Base-by-base conservation (phyloP, 2,329 filamentous ascomycete genomes). In the Harringtonia aguacate region DNA sequence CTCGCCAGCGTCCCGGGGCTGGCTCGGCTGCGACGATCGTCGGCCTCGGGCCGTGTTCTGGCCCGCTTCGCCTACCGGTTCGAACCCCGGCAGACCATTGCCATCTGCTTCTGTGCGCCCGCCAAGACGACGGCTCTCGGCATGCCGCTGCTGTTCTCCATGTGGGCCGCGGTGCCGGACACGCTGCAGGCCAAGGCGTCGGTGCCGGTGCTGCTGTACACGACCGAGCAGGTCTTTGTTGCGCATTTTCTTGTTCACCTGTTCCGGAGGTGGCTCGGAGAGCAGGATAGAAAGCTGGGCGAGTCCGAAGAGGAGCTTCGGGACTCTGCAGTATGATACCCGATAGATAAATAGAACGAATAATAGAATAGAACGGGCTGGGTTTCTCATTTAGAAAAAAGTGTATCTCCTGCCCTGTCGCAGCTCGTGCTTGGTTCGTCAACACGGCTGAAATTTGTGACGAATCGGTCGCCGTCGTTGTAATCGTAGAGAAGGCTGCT, bases 51-150 rank as follows among this genome's bases (percentile, higher is more conserved):
- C n/a, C n/a, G n/a, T n/a, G 21, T 34, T 21, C 4, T 31, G 21
- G 22, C 31, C 13, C 7, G 14, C 6, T 33, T 40, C 10, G 22
- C 37, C n/a, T 12, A 30, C 30, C 22, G 74, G 46, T 77, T 85
- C 52, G 74, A 81, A 0, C 36, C 45, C 2, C 13, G 9, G 3
- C 14, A 36, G 30, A 33, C 40, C 14, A 73, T 86, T 40, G 80
- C 83, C 0, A 75, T 84, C 14, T 85, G 81, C 52, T 86, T 86
- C 59, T 85, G 81, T 53, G 79, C 77, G 22, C 80, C 82, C 0
- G 81, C 81, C 14, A 87, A 87, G 60, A 84, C 81, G 3, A 80
- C 81, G 2, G 79, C 76, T 3, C 66, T 86, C 46, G 81, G 81
- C 0, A 81, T 86, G 8, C 82, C 82, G 0, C 57, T 86, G 24